phyloP scores from a whole-genome alignment of 176 grass and related monocot genomes.

The Avena eriantha region DNA sequence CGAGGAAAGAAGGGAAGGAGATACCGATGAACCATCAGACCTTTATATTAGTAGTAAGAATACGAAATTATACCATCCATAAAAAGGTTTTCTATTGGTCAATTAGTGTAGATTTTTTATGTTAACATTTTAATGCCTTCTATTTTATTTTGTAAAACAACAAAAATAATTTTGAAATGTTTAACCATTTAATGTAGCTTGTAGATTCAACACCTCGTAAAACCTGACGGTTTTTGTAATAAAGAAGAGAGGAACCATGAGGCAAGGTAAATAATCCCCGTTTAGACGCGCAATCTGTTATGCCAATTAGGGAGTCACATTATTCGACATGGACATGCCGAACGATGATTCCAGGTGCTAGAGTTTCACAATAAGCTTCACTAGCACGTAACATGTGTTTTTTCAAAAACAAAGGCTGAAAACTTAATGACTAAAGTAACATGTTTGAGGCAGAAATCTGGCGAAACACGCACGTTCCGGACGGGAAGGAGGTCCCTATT shows the following conservation, averaged over 20 bases:
- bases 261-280: background rate
- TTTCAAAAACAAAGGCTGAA: background rate
- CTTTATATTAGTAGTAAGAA: too few species aligned
- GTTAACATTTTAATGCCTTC: too few species aligned
- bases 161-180: background rate
- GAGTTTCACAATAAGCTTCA: constrained; percentile 14
- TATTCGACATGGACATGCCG: background rate
- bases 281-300: background rate
- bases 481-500: background rate
- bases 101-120: too few species aligned
- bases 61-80: too few species aligned
- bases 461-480: background rate
- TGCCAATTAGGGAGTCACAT: background rate
- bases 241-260: background rate
- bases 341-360: background rate
- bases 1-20: too few species aligned
- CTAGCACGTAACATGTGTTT: background rate
- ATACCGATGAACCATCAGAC: too few species aligned
- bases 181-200: background rate
- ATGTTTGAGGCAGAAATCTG: background rate
- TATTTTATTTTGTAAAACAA: background rate
- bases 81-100: too few species aligned
- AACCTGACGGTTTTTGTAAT: background rate
- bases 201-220: background rate
- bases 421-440: background rate